Percentiles rank a stretch among this genome's conserved stretches.
Evolutionary conservation across 179 eudicot genomes (phyloP).

Genomic region (Silene vulgaris): DNA sequence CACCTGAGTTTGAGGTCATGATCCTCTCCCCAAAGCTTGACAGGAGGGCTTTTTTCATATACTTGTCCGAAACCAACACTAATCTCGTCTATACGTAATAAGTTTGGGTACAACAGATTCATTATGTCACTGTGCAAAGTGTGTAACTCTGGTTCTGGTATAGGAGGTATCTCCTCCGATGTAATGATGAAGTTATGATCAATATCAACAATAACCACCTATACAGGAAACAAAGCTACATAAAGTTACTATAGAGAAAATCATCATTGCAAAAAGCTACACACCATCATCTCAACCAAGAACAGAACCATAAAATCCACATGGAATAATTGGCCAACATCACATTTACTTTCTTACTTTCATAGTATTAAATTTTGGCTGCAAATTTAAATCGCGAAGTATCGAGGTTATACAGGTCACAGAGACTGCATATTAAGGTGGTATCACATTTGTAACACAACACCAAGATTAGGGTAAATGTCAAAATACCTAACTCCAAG

Average conservation of each 20-base stretch:
- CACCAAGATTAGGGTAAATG: neutral
- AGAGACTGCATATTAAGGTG: neutral
- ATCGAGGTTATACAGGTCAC: neutral
- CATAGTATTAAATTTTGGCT: neutral
- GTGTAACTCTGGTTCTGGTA: slow-evolving; percentile 83
- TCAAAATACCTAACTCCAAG: neutral
- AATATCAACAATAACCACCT: slow-evolving; percentile 89
- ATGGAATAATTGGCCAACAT: neutral
- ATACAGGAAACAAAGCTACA: slow-evolving; percentile 21
- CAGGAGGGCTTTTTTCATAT: slow-evolving; percentile 38
- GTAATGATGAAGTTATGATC: slow-evolving; percentile 71
- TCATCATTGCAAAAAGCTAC: neutral
- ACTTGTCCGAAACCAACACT: slow-evolving; percentile 33
- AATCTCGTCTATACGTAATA: slow-evolving; percentile 54
- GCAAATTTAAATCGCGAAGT: neutral
- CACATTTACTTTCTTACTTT: neutral
- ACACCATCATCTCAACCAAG: neutral
- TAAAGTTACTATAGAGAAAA: neutral
- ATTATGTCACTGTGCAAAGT: slow-evolving; percentile 54
- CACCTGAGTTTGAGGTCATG: slow-evolving; percentile 87
- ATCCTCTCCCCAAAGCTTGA: slow-evolving; percentile 68
- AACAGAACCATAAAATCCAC: neutral
- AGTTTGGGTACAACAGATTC: slow-evolving; percentile 66
- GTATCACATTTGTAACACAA: neutral
- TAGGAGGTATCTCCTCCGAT: slow-evolving; percentile 74